phyloP scores from a whole-genome alignment of 331 rosid species.

The Erythrophleum ivorense region DNA sequence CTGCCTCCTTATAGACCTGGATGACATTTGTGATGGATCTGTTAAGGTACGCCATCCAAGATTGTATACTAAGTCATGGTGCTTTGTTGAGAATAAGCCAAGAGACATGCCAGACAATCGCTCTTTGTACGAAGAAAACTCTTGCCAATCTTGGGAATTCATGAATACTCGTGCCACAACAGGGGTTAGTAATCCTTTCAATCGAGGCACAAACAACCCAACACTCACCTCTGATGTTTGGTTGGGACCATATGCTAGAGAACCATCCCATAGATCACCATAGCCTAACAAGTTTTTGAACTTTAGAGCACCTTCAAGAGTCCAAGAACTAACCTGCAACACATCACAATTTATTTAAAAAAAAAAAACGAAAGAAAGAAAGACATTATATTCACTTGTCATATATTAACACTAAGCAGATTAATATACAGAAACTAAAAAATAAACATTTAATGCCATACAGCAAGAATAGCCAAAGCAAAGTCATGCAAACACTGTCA shows the following conservation, averaged over 20 bases:
- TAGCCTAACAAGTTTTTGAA: conserved; percentile 86
- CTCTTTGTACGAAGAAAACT: conserved; percentile 91
- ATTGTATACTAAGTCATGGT: conserved; percentile 82
- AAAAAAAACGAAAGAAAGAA: conserved; percentile 5
- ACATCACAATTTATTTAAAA: conserved; percentile 33
- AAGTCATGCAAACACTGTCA: conserved; percentile 15
- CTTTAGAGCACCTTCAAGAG: conserved; percentile 79
- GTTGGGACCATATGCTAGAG: conserved; percentile 82
- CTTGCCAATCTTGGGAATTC: conserved; percentile 94
- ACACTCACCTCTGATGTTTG: conserved; percentile 87
- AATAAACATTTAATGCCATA: neutral
- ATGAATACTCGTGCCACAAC: conserved; percentile 68
- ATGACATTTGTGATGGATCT: conserved; percentile 86
- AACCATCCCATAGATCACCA: conserved; percentile 95
- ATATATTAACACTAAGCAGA: conserved; percentile 19
- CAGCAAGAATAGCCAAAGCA: neutral
- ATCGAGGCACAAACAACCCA: conserved; percentile 79
- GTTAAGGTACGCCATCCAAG: conserved; percentile 93
- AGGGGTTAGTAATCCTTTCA: conserved; percentile 68
- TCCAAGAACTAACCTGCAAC: conserved; percentile 89
- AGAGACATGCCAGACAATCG: conserved; percentile 75
- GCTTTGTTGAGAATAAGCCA: conserved; percentile 70
- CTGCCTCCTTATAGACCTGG: conserved; percentile 92
- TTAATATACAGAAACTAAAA: conserved; percentile 19
- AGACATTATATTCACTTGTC: conserved; percentile 22